Base-by-base conservation (phyloP, 768 basidiomycete genomes). In the Asterophora parasitica region DNA sequence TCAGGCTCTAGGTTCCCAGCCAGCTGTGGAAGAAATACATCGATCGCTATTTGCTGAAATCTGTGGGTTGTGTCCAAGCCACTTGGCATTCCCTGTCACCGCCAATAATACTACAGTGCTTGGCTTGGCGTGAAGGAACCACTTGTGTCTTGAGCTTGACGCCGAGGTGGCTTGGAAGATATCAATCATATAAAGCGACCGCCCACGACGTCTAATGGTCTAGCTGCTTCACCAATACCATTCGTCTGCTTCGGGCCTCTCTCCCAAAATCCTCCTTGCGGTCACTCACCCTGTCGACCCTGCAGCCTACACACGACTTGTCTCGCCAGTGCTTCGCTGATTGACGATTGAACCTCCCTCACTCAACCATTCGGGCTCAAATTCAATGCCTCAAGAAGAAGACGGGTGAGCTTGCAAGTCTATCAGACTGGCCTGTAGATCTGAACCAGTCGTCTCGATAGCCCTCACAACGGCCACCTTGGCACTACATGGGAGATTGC, bases 401-500 rank as follows among this genome's bases (percentile, higher is more conserved):
- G 36, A 26, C 7, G 23, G 31, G 20, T 26, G 33, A 17, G 50
- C 32, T 20, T 42, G 26, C 12, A 27, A 17, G 16, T 40, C 27
- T 30, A 34, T 11, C 5, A 9, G 26, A 7, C 4, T 23, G 26
- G 35, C 19, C 32, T 23, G 16, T 45, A 28, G 17, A 31, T 10
- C 42, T 40, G 8, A 28, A 42, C 43, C 20, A 5, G 28, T 33
- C 31, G 23, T 31, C 8, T 27, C 16, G 6, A 37, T 34, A 72
- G 71, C 43, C 59, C 66, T 12, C 52, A 55, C 10, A 52, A 52
- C 26, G 64, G 62, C 1, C 68, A 70, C 51, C 56, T 71, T 16
- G 63, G 66, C 4, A 37, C 57, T n/a, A 58, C 63, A 36, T 71
- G 70, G 70, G 70, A 73, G 51, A 61, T 66, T 13, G 69, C 65